These are phyloP conservation scores for Solanum arcanum DNA, from an alignment of 257 asterid species.

Conservation along the genomic window DNA sequence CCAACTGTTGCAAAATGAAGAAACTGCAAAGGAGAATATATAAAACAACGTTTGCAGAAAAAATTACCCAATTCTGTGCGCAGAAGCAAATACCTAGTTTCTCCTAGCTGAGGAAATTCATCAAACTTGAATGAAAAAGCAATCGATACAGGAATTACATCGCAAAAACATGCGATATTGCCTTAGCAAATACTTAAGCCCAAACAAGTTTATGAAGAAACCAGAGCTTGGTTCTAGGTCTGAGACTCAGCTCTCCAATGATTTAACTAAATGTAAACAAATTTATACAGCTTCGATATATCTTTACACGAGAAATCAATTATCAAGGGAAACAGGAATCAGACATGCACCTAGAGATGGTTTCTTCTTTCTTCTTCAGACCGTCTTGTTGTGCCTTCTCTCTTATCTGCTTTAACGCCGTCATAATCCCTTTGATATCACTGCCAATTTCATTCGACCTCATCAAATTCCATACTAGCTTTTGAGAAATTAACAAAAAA, in stretches of 20 bases:
- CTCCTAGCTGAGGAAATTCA: not conserved
- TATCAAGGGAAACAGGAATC: not conserved
- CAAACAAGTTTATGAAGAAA: not conserved
- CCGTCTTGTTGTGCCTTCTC: conserved; percentile 84
- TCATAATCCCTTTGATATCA: conserved; percentile 72
- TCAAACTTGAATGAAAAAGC: not conserved
- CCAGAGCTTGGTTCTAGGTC: not conserved
- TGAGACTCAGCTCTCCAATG: not conserved
- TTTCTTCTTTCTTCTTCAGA: conserved; percentile 86
- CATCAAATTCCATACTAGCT: not conserved
- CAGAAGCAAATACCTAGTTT: not conserved
- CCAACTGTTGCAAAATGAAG: not conserved
- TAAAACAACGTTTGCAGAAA: not conserved
- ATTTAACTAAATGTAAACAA: not conserved
- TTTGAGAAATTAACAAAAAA: not conserved
- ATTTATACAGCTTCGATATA: not conserved
- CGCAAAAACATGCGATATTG: not conserved
- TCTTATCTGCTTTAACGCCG: conserved; percentile 81
- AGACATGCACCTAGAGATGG: conserved; percentile 63
- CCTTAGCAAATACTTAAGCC: not conserved
- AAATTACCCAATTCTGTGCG: not conserved
- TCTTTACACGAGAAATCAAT: not conserved
- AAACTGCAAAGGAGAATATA: not conserved
- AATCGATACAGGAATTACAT: not conserved
- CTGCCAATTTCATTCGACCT: conserved; percentile 24